phyloP scores from a whole-genome alignment of 2,329 filamentous ascomycete species.

The Colletotrichum incanum region DNA sequence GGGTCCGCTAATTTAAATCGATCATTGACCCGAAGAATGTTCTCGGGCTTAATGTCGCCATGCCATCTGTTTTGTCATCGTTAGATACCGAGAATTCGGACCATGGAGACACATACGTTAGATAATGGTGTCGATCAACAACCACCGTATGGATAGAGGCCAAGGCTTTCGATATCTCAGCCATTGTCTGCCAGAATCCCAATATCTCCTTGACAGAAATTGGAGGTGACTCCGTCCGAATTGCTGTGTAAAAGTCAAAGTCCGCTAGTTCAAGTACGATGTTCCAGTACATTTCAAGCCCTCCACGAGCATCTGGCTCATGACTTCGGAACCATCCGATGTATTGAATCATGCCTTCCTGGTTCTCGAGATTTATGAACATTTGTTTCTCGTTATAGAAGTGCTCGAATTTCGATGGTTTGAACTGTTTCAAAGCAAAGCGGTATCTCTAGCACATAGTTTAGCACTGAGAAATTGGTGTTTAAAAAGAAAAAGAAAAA shows the following conservation, averaged over 20 bases:
- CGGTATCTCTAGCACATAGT: conserved; percentile 12
- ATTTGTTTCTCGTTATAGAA: conserved; percentile 11
- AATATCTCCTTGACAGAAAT: conserved; percentile 8
- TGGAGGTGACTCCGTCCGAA: conserved; percentile 2
- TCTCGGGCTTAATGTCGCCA: conserved; percentile 54
- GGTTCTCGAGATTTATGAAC: not conserved
- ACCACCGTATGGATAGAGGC: conserved; percentile 6
- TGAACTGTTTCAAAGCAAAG: conserved; percentile 30
- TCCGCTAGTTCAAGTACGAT: conserved; percentile 23
- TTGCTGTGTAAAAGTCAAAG: conserved; percentile 24
- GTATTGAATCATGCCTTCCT: conserved; percentile 20
- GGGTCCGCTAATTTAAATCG: conserved; percentile 57
- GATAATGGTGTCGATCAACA: not conserved
- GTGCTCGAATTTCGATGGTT: not conserved
- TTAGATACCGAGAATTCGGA: not conserved
- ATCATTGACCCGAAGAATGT: conserved; percentile 51
- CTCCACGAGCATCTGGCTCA: not conserved
- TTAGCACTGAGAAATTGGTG: not conserved
- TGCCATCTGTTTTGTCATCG: conserved; percentile 52
- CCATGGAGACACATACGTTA: not conserved
- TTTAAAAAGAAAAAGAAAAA: too few species aligned
- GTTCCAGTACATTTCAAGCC: not conserved
- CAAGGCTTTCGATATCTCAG: not conserved
- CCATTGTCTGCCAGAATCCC: conserved; percentile 16
- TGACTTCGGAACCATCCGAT: conserved; percentile 21